Evolutionary conservation across 164 flowering plant species (phyloP).

Genomic region (Nelumbo lutea): DNA sequence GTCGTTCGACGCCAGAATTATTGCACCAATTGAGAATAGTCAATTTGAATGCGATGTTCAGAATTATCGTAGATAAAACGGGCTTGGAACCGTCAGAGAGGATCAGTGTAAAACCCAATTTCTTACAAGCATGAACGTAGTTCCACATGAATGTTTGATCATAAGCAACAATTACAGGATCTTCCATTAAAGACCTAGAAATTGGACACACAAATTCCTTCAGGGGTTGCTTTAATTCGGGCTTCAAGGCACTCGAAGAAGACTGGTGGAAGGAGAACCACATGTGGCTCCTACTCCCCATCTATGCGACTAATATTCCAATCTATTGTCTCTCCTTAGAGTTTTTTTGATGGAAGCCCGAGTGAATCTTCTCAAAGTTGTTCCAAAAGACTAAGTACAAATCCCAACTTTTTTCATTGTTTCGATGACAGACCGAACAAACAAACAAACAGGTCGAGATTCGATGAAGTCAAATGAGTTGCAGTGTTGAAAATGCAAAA

Average conservation of each 20-base stretch:
- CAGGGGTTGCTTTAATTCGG: slow-evolving; percentile 33
- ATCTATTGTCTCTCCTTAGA: too few species aligned
- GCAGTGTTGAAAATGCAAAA: too few species aligned
- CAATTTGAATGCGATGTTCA: slow-evolving; percentile 58
- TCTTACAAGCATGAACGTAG: slow-evolving; percentile 54
- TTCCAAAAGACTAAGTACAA: too few species aligned
- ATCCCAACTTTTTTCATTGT: too few species aligned
- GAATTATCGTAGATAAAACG: slow-evolving; percentile 60
- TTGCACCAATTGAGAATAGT: slow-evolving; percentile 76
- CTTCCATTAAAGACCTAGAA: slow-evolving; percentile 61
- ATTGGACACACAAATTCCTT: slow-evolving; percentile 77
- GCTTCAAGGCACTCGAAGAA: slow-evolving; percentile 8
- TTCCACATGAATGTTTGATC: slow-evolving; percentile 83
- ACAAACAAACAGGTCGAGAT: too few species aligned
- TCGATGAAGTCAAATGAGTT: too few species aligned
- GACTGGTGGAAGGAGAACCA: slow-evolving; percentile 43
- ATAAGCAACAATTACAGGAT: slow-evolving; percentile 83
- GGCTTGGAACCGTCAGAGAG: slow-evolving; percentile 51
- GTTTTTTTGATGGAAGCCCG: too few species aligned
- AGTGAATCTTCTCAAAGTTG: too few species aligned
- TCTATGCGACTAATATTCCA: not conserved
- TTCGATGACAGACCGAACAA: too few species aligned
- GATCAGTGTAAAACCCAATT: slow-evolving; percentile 37
- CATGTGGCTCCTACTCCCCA: slow-evolving; percentile 43
- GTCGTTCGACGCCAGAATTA: slow-evolving; percentile 23